A percentile compares a stretch with the other conserved stretches of the same genome.
These are phyloP conservation scores for Monosporascus sp. DNA, from an alignment of 2,329 filamentous ascomycete genomes.

Conservation along the genomic window DNA sequence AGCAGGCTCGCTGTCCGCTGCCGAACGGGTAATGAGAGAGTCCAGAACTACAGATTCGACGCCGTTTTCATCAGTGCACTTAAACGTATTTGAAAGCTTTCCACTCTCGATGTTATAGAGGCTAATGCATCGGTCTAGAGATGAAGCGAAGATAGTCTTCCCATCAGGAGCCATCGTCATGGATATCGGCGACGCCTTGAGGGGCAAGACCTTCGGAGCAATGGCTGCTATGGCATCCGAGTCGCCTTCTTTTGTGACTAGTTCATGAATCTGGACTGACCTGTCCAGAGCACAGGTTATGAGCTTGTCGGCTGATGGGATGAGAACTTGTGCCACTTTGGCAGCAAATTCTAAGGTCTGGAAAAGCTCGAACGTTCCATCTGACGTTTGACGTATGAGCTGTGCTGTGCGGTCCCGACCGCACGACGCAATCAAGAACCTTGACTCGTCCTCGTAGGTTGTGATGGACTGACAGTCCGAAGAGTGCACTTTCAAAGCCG, in stretches of 20 bases:
- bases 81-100: constrained; percentile 67
- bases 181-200: constrained; percentile 83
- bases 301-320: constrained; percentile 69
- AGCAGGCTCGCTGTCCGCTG: constrained; percentile 47
- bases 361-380: constrained; percentile 64
- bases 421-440: constrained; percentile 70
- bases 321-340: constrained; percentile 68
- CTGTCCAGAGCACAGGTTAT: constrained; percentile 87
- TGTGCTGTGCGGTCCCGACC: constrained; percentile 90
- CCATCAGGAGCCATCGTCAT: constrained; percentile 66
- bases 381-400: constrained; percentile 62
- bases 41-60: constrained; percentile 79
- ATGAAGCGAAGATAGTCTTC: constrained; percentile 52
- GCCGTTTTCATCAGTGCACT: constrained; percentile 73
- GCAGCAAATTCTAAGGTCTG: constrained; percentile 93
- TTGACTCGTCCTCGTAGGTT: constrained; percentile 57
- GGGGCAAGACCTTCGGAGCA: constrained; percentile 67
- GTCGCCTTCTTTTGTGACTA: constrained; percentile 63
- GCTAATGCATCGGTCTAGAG: constrained; percentile 55
- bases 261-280: constrained; percentile 75
- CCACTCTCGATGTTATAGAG: constrained; percentile 62
- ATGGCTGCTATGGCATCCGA: constrained; percentile 68
- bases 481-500: constrained; percentile 79
- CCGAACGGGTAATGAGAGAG: constrained; percentile 62
- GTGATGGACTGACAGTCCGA: constrained; percentile 80